Evolutionary conservation across 345 rosid genomes (phyloP), one percentile per base, ranked within the genome.

Genomic region (Gossypium longicalyx): DNA sequence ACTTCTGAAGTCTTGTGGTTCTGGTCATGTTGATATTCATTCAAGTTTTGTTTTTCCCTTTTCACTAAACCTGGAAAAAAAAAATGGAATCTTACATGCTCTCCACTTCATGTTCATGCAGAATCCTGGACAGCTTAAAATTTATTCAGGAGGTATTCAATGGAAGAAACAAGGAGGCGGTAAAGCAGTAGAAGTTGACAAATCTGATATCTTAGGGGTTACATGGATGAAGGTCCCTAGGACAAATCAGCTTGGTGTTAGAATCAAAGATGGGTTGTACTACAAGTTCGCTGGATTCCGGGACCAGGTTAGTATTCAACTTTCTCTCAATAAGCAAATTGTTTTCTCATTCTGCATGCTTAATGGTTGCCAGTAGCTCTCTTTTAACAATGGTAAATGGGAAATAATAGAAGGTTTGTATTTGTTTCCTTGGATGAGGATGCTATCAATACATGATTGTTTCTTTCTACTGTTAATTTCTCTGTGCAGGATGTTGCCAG

Each of bases 101-200:
- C 53, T 16, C 54, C 47, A 57, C 64, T 49, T 53, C 22, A 47
- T 54, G 16, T 69, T 41, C 27, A 58, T 84, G 86, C 85, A 95
- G 98, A 95, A 91, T 71, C 87, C 93, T 4, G 99, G 99, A 1
- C 92, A 90, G 62, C 87, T 93, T 59, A 95, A 88, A 78, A 85
- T 95, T 11, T 79, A 73, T 76, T 83, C 92, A 0, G 91, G 96
- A 58, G 97, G 97, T 0, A 93, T 95, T 51, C 79, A 79, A 70
- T 95, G 99, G 99, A 95, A 91, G 93, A 95, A 93, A 81, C 94
- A 80, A 82, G 99, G 97, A 29, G 99, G 99, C 67, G 99, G 99
- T 56, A 95, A 93, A 80, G 91, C 93, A 58, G 97, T 93, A 38
- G 97, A 93, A 86, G 97, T 95, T 43, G 97, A 91, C 56, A 90